These are phyloP conservation scores for Prunus yedoensis DNA, from an alignment of 331 rosid genomes.

Conservation along the genomic window DNA sequence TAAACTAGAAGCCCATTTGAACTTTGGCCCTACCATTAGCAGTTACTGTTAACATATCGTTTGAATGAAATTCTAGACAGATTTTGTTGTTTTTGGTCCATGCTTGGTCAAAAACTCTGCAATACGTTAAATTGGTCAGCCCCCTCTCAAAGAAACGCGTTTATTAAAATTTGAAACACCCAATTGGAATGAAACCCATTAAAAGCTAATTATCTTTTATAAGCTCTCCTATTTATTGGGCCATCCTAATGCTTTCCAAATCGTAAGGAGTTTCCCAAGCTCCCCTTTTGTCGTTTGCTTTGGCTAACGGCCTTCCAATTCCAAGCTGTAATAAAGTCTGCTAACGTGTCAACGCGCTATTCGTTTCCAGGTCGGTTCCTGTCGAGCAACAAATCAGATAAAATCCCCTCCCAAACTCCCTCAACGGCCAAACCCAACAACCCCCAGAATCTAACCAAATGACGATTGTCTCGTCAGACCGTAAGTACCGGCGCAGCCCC, in stretches of 20 bases:
- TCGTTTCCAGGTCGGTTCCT: neutral
- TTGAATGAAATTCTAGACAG: too few relatives aligned
- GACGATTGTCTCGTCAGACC: slow-evolving; percentile 37
- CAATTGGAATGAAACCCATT: neutral
- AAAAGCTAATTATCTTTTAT: too few relatives aligned
- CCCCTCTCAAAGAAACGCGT: neutral
- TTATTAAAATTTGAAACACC: neutral
- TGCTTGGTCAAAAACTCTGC: neutral
- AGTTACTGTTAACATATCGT: too few relatives aligned
- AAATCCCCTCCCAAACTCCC: neutral
- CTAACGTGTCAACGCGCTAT: neutral
- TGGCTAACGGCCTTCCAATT: neutral
- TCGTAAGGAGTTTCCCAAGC: neutral
- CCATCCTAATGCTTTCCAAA: neutral
- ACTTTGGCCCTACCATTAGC: too few relatives aligned
- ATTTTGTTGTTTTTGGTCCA: neutral
- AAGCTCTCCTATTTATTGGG: too few relatives aligned
- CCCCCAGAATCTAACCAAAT: neutral
- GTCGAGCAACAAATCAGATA: neutral
- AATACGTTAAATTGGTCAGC: neutral
- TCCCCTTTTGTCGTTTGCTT: neutral
- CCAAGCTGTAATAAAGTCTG: too few relatives aligned
- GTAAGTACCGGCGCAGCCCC: slow-evolving; percentile 51
- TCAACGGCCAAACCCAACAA: neutral
- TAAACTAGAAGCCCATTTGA: too few relatives aligned